phyloP scores from a whole-genome alignment of 129 eudicot species.

The Sambucus nigra region DNA sequence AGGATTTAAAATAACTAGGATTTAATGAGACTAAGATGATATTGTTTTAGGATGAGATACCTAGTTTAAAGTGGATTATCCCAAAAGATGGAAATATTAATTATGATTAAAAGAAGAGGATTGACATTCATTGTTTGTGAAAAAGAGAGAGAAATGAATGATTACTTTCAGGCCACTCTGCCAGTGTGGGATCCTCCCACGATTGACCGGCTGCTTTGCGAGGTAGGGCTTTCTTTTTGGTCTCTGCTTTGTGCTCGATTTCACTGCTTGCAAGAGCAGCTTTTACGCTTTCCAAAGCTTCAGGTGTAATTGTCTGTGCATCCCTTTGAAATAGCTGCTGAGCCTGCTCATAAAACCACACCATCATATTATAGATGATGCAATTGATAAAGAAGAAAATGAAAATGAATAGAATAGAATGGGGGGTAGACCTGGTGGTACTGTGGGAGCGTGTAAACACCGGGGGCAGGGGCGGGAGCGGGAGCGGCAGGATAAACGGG shows the following conservation, averaged over 20 bases:
- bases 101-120: no score
- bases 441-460: constrained; percentile 55
- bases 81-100: no score
- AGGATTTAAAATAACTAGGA: no score
- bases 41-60: no score
- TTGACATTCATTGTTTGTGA: no score
- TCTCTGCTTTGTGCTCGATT: constrained; percentile 78
- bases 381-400: background rate
- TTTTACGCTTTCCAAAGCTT: constrained; percentile 86
- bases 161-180: constrained; percentile 96
- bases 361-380: background rate
- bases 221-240: constrained; percentile 85
- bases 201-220: constrained; percentile 94
- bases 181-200: constrained; percentile 97
- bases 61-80: no score
- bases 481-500: constrained; percentile 43
- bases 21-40: no score
- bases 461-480: constrained; percentile 27
- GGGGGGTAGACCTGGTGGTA: constrained; percentile 48
- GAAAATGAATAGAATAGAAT: background rate
- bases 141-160: background rate
- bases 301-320: constrained; percentile 90
- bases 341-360: constrained; percentile 37
- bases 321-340: constrained; percentile 91
- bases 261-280: constrained; percentile 95